Evolutionary conservation across 176 grass and related monocot genomes (phyloP), one percentile per base, ranked within the genome.

Genomic region (Juncus inflexus): DNA sequence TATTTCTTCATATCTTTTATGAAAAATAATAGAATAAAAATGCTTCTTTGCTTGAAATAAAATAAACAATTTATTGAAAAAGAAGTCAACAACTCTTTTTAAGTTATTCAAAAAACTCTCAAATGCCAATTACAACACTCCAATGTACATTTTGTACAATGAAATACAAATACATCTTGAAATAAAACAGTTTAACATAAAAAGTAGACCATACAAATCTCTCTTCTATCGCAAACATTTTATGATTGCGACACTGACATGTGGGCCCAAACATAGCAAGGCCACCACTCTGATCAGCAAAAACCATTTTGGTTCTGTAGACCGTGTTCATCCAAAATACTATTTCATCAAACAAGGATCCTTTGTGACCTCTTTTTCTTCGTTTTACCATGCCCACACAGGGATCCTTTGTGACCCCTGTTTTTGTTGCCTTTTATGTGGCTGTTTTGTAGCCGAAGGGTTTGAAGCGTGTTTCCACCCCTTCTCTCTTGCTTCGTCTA

Each of bases 401-500:
- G 81, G 70, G 67, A 87, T 72, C 13, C 75, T 79, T 55, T 62
- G 70, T 50, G 78, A 52, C 75, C 62, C 82, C 62, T 83, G 72
- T 75, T 79, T 79, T 72, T 77, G 78, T 69, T 71, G 55, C 58
- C 10, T 57, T 67, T 41, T 55, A 62, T 66, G 70, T 77, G 64
- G 40, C 15, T 78, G 70, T 37, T 7, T 37, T 41, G 35, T 16
- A 57, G 19, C 12, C 4, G 43, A 47, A 9, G 43, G 43, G 9
- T 73, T 6, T 61, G 60, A 12, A 2, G 74, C 62, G 15, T 73
- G 49, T 49, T 35, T 74, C 40, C 82, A 69, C 7, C 62, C 64
- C 56, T 73, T 79, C 79, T 90, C 83, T 61, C 16, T 78, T 39
- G 75, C 81, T 74, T 91, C 89, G 53, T 91, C 89, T 35, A 87